phyloP scores from a whole-genome alignment of 768 basidiomycete genomes.

The Amanita jacksonii region DNA sequence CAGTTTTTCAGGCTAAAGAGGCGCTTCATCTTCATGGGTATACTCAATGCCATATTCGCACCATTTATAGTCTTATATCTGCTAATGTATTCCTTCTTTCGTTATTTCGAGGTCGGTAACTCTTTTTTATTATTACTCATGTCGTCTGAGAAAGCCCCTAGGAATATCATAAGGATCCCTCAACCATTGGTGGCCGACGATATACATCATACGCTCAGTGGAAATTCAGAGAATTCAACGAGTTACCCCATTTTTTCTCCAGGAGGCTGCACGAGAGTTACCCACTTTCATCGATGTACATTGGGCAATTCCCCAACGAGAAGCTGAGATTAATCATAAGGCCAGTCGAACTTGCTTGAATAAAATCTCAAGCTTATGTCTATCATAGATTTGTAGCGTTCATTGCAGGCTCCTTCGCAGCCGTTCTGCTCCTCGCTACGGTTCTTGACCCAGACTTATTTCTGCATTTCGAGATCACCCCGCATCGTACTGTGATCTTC shows the following conservation, averaged over 20 bases:
- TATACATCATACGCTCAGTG: conserved; percentile 95
- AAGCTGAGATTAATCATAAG: conserved; percentile 84
- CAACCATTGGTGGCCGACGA: conserved; percentile 82
- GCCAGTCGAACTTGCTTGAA: conserved; percentile 32
- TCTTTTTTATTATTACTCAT: neutral
- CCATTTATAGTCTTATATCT: conserved; percentile 97
- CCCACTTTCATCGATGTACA: conserved; percentile 87
- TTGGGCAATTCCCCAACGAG: conserved; percentile 96
- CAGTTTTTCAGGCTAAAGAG: conserved; percentile 49
- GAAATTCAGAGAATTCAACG: conserved; percentile 99
- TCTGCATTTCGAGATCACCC: conserved; percentile 90
- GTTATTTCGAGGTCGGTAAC: conserved; percentile 87
- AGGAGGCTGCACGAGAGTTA: conserved; percentile 83
- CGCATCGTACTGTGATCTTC: conserved; percentile 88
- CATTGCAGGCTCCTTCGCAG: conserved; percentile 92
- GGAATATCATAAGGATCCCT: conserved; percentile 99
- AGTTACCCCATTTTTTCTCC: conserved; percentile 87
- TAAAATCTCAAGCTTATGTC: neutral
- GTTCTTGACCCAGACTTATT: conserved; percentile 91
- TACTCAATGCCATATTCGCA: conserved; percentile 89
- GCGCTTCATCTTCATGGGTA: conserved; percentile 94
- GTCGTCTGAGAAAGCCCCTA: conserved; percentile 22
- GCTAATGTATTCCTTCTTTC: conserved; percentile 98
- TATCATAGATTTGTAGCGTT: conserved; percentile 82
- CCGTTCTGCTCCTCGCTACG: conserved; percentile 87